Conservation (phyloP, 1,284 basidiomycete genomes). For the Salmacisia buchloeana region DNA sequence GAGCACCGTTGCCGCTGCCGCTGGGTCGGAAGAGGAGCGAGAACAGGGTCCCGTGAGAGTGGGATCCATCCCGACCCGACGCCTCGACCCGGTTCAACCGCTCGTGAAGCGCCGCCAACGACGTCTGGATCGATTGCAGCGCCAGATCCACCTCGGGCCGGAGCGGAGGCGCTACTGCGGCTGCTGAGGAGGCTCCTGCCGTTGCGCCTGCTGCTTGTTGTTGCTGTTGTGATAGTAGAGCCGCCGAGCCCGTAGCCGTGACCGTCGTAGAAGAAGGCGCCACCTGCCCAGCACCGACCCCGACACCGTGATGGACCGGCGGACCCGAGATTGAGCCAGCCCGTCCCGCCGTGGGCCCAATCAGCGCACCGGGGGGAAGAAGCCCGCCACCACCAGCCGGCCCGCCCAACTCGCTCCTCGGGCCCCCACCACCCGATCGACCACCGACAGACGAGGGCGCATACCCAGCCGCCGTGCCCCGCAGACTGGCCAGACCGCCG, state of each 20-base stretch:
- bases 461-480: constrained; percentile 6
- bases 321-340: background rate
- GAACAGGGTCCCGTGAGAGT: background rate
- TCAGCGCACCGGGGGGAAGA: background rate
- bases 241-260: no score
- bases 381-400: background rate
- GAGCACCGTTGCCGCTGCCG: background rate
- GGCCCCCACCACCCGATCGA: constrained; percentile 18
- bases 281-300: background rate
- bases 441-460: constrained; percentile 41
- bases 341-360: background rate
- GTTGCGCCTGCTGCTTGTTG: background rate
- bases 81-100: constrained; percentile 57
- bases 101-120: constrained; percentile 81
- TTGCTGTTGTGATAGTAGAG: no score
- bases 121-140: constrained; percentile 76
- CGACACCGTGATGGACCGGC: background rate
- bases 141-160: constrained; percentile 39
- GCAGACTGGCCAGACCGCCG: background rate
- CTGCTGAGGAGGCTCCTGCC: constrained; percentile 19
- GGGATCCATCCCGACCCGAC: background rate
- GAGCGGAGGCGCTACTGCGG: constrained; percentile 15
- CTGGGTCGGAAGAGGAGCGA: background rate
- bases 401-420: constrained; percentile 5
- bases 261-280: no score